Base-by-base conservation (phyloP, 805 yeast species). In the Hanseniaspora valbyensis region DNA sequence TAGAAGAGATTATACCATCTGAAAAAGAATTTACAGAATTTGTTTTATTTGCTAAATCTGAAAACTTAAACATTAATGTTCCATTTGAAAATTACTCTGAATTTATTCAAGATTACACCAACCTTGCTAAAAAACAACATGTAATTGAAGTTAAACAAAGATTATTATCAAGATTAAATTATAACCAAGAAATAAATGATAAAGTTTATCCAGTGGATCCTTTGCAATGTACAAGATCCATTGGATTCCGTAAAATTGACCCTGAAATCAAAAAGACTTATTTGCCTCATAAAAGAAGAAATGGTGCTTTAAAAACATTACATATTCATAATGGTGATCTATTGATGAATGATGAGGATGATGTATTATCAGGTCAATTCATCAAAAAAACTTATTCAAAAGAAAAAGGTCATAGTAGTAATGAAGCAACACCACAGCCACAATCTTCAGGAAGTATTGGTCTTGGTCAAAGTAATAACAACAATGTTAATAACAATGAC, bases 241-340 rank as follows among this genome's bases (percentile, higher is more conserved):
- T 81, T 52, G 95, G 95, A 0, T 85, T 80, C 61, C 64, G 67
- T 42, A 83, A 83, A 61, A 78, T 86, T 34, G 75, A 82, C 0
- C 95, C 88, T 55, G 71, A 76, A 0, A 72, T 79, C 40, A 89
- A 89, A 62, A 69, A 76, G 13, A 82, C 77, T 53, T 89, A 86
- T 60, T 68, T 89, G 49, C 92, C 95, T 2, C 96, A 88, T 63
- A 79, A 92, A 44, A 76, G 85, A 57, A 65, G 75, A 1, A 77
- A 81, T 55, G 70, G 71, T 49, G 90, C 89, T n/a, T 66, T 84
- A 54, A 81, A 78, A 52, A 83, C 90, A 0, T 75, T 84, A n/a
- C 80, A 77, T 54, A 65, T 66, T 37, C 78, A 77, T 54, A 81
- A 75, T 44, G 81, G 74, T 28, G 80, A 76, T 19, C 75, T 70